These are phyloP conservation scores for Thraustotheca clavata DNA, from an alignment of 352 stramenopile genomes.

Conservation along the genomic window DNA sequence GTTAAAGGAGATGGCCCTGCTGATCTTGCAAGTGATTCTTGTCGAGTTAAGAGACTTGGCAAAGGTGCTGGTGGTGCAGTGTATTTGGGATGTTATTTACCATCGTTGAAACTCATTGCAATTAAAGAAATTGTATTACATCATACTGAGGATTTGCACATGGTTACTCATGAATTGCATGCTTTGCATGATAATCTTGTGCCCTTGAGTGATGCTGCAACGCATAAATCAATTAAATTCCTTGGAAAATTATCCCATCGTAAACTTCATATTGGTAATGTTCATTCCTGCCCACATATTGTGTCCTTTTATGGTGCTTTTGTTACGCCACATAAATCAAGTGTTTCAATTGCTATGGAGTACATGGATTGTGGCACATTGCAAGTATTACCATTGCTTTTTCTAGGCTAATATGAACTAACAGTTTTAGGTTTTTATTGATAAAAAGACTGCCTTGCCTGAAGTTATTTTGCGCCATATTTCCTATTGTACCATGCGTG, in stretches of 20 bases:
- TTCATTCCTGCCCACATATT: slow-evolving; percentile 55
- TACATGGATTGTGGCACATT: slow-evolving; percentile 89
- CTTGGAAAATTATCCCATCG: slow-evolving; percentile 17
- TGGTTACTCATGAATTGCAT: slow-evolving; percentile 83
- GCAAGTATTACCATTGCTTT: slow-evolving; percentile 39
- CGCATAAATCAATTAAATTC: slow-evolving; percentile 14
- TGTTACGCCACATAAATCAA: slow-evolving; percentile 54
- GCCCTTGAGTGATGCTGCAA: slow-evolving; percentile 34
- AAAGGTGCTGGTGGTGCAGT: slow-evolving; percentile 81
- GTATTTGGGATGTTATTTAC: slow-evolving; percentile 75
- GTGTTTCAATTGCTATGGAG: slow-evolving; percentile 85
- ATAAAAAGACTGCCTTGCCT: slow-evolving; percentile 29
- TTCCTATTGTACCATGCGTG: slow-evolving; percentile 71
- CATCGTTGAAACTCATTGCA: slow-evolving; percentile 71
- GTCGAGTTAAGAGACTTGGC: slow-evolving; percentile 57
- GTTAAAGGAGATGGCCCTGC: slow-evolving; percentile 64
- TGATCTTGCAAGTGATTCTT: slow-evolving; percentile 51
- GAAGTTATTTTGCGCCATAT: slow-evolving; percentile 61
- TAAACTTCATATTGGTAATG: slow-evolving; percentile 9
- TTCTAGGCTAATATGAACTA: slow-evolving; percentile 27
- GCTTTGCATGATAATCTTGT: slow-evolving; percentile 78
- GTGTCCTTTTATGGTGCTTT: slow-evolving; percentile 88
- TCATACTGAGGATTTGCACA: slow-evolving; percentile 65
- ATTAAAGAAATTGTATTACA: slow-evolving; percentile 81
- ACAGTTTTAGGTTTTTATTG: slow-evolving; percentile 18